These are phyloP conservation scores for Phytopythium litorale DNA, from an alignment of 352 stramenopile genomes.

Conservation along the genomic window DNA sequence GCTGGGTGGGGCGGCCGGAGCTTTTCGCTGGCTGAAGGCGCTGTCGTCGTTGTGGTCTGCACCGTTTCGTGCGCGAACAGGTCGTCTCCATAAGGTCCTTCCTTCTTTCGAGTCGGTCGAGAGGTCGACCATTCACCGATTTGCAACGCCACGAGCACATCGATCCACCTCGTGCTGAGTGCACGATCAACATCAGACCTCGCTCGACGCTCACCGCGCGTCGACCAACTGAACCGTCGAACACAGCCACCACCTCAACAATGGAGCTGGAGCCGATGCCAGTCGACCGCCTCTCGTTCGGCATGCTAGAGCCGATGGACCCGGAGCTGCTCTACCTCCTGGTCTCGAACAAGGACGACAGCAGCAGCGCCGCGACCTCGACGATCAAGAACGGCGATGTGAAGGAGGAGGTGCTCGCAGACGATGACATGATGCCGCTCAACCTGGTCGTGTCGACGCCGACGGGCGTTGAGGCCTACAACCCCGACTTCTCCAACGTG, in stretches of 20 bases:
- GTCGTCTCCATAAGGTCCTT: not conserved
- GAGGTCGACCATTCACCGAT: not conserved
- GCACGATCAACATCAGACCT: not conserved
- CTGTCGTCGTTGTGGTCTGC: constrained; percentile 3
- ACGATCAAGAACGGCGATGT: constrained; percentile 10
- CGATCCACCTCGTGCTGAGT: not conserved
- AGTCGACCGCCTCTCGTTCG: not conserved
- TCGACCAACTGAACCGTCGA: not conserved
- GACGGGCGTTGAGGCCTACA: constrained; percentile 27
- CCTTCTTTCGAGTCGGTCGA: not conserved
- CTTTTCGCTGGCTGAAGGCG: not conserved
- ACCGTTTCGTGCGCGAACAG: not conserved
- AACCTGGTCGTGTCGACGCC: constrained; percentile 27
- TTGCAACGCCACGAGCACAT: constrained; percentile 3
- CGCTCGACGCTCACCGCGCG: not conserved
- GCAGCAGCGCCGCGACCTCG: not conserved
- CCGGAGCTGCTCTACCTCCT: constrained; percentile 25
- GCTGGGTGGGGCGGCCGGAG: not conserved
- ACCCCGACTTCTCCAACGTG: constrained; percentile 28
- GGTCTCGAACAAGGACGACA: constrained; percentile 21
- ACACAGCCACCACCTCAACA: not conserved
- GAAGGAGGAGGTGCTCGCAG: constrained; percentile 5
- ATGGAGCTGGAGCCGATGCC: constrained; percentile 9
- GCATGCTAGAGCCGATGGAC: constrained; percentile 24
- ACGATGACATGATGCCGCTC: constrained; percentile 29